Conservation (phyloP, 371 early-diverging fungal genomes). For the Mortierella sp. region DNA sequence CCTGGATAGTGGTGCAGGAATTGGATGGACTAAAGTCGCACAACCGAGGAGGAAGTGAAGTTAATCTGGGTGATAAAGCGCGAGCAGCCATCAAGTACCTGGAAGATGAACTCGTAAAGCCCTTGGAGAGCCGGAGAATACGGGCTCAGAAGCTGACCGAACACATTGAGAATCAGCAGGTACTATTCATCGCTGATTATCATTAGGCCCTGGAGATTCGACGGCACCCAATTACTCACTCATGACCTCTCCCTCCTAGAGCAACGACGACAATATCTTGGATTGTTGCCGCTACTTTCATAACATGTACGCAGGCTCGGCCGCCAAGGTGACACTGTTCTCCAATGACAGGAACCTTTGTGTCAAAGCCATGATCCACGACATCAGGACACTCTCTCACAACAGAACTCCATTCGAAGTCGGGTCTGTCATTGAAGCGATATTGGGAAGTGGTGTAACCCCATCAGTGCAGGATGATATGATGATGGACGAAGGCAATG, state of each 20-base stretch:
- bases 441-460: conserved; percentile 8
- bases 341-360: conserved; percentile 56
- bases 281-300: conserved; percentile 60
- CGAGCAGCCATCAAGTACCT: conserved; percentile 45
- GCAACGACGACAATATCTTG: conserved; percentile 54
- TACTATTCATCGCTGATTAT: conserved; percentile 7
- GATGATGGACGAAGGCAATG: conserved; percentile 19
- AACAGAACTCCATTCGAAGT: conserved; percentile 24
- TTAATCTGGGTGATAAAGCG: conserved; percentile 34
- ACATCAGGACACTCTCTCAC: conserved; percentile 23
- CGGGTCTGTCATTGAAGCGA: conserved; percentile 10
- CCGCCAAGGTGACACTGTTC: conserved; percentile 32
- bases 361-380: conserved; percentile 55
- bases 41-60: conserved; percentile 15
- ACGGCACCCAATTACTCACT: neutral
- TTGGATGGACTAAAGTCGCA: conserved; percentile 48
- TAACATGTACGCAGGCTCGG: conserved; percentile 18
- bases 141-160: conserved; percentile 53
- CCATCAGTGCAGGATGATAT: conserved; percentile 13
- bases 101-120: conserved; percentile 37
- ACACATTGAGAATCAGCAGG: conserved; percentile 30
- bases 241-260: conserved; percentile 24
- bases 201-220: too few relatives aligned
- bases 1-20: conserved; percentile 57
- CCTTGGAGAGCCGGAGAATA: conserved; percentile 15